Base-by-base conservation (phyloP, 2,329 filamentous ascomycete species). In the Colletotrichum liriopes region DNA sequence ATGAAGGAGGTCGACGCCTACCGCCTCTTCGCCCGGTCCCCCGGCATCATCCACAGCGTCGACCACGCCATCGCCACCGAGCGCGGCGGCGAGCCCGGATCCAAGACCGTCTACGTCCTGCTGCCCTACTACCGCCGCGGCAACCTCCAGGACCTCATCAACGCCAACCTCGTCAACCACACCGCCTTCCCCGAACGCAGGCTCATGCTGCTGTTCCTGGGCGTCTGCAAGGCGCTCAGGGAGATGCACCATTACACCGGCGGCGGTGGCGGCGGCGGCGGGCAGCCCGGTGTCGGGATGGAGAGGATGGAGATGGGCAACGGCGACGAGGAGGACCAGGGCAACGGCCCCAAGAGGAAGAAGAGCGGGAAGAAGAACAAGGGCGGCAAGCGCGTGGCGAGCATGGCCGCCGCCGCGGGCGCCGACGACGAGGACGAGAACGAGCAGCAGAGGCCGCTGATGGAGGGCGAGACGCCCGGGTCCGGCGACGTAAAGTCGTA, bases 1-100 rank as follows among this genome's bases (percentile, higher is more conserved):
- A 93, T 98, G 88, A 96, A 96, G 82, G 96, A 99, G 86, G 96
- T 98, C 74, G 96, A 98, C 82, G 96, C 96, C 61, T 99, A 99
- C 86, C 92, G 92, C 75, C 90, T 98, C 72, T 99, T 99, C 85
- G 86, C 91, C 67, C 91, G 92, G 76, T 90, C 94, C 74, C 90
- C 92, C 12, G 94, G 95, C 83, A 96, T 98, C 82, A 98, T 98
- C 81, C 92, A 93, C 78, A 91, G 91, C 76, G 87, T 96, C 79
- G 95, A 98, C 84, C 93, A 98, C 82, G 90, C 89, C 77, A 93
- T 98, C 72, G 91, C 93, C 61, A 92, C 90, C 35, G 94, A 97
- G 82, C 87, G 90, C 82, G 90, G 85, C 78, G 81, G 81, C 78
- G 89, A 90, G 73, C 87, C 84, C 62, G 82, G 81, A 84, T 88